A percentile compares a stretch with the other conserved stretches of the same genome.
phyloP scores from a whole-genome alignment of 177 flowering plant species.

The Vitis hybrid region DNA sequence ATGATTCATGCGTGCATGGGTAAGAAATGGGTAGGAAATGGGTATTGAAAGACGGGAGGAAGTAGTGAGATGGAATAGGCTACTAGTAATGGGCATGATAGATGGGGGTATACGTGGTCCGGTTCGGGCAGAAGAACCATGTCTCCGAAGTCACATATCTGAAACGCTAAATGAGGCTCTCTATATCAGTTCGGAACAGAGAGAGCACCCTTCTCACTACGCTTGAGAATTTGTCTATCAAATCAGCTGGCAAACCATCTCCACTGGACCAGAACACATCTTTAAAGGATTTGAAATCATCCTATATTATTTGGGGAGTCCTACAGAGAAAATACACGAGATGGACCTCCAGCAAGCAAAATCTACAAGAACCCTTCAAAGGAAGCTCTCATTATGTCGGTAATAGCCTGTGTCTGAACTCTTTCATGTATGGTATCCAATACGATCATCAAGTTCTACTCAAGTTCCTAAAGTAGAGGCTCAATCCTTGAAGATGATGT shows the following conservation, averaged over 20 bases:
- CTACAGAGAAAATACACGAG: slow-evolving; percentile 67
- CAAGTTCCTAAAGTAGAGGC: slow-evolving; percentile 73
- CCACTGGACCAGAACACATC: slow-evolving; percentile 89
- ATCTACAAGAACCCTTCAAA: slow-evolving; percentile 89
- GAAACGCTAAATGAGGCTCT: slow-evolving; percentile 72
- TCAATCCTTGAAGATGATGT: slow-evolving; percentile 74
- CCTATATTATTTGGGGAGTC: slow-evolving; percentile 81
- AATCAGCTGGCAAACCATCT: slow-evolving; percentile 83
- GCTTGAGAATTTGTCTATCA: slow-evolving; percentile 69
- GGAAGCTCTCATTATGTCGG: slow-evolving; percentile 88
- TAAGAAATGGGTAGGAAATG: too few species aligned
- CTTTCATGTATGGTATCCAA: slow-evolving; percentile 66
- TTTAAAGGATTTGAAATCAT: slow-evolving; percentile 75
- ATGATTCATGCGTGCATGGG: too few species aligned
- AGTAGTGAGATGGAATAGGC: too few species aligned
- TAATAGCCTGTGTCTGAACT: slow-evolving; percentile 68
- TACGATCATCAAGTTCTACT: slow-evolving; percentile 50
- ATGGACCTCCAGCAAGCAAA: slow-evolving; percentile 94
- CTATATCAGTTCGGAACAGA: slow-evolving; percentile 77
- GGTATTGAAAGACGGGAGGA: too few species aligned
- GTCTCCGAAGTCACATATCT: slow-evolving; percentile 58
- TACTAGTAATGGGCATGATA: too few species aligned
- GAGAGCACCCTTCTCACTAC: slow-evolving; percentile 66
- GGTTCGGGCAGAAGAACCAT: slow-evolving; percentile 77
- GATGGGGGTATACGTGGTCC: slow-evolving; percentile 20